Percentiles rank a stretch among this genome's conserved stretches.
These are phyloP conservation scores for Diaporthe vexans DNA, from an alignment of 2,329 filamentous ascomycete species.

Conservation along the genomic window DNA sequence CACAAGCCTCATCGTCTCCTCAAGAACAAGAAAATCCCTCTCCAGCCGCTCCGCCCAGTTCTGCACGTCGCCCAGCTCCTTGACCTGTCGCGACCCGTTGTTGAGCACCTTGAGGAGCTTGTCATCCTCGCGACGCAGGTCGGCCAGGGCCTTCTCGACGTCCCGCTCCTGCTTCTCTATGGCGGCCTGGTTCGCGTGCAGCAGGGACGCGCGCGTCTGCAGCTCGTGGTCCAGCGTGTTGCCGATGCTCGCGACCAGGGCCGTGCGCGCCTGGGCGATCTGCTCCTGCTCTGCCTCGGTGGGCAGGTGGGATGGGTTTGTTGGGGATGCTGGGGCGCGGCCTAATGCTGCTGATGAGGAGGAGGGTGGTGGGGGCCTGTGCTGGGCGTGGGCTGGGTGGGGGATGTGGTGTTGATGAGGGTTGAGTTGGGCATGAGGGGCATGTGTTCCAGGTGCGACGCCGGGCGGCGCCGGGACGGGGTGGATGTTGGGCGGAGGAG, in stretches of 20 bases:
- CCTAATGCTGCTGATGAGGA: neutral
- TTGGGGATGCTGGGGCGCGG: slow-evolving; percentile 27
- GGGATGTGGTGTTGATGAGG: neutral
- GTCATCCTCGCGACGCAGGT: slow-evolving; percentile 73
- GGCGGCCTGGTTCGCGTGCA: slow-evolving; percentile 77
- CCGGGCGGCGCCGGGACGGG: neutral
- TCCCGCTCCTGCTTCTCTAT: slow-evolving; percentile 78
- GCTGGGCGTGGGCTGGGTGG: neutral
- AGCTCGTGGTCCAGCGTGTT: slow-evolving; percentile 79
- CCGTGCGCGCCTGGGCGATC: slow-evolving; percentile 69
- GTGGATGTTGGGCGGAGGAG: neutral
- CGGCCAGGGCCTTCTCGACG: slow-evolving; percentile 71
- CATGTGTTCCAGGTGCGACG: slow-evolving; percentile 19
- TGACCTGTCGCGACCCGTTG: slow-evolving; percentile 74
- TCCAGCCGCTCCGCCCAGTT: slow-evolving; percentile 85
- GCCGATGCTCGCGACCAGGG: slow-evolving; percentile 74
- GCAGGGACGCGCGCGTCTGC: slow-evolving; percentile 74
- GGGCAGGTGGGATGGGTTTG: slow-evolving; percentile 55
- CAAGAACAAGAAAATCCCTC: slow-evolving; percentile 73
- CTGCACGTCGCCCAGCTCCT: slow-evolving; percentile 65
- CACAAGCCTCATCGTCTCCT: slow-evolving; percentile 74
- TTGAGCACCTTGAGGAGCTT: slow-evolving; percentile 75
- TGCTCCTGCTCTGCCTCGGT: slow-evolving; percentile 60
- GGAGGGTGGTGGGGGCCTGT: neutral
- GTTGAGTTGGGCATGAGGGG: slow-evolving; percentile 28